Evolutionary conservation across 139 green algal species (phyloP).

Genomic region (Penium margaritaceum): DNA sequence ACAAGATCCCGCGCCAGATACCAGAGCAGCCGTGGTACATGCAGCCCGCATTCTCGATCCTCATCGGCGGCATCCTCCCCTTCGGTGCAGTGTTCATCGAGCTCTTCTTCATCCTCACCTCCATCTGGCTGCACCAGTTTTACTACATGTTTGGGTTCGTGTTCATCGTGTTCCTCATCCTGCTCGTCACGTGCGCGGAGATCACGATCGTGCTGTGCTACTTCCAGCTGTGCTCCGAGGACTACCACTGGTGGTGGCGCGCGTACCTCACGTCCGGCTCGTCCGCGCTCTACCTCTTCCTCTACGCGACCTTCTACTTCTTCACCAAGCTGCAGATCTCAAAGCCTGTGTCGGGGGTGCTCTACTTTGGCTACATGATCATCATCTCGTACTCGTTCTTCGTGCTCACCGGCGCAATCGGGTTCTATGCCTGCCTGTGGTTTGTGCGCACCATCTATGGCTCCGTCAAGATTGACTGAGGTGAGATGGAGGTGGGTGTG

Average conservation of each 20-base stretch:
- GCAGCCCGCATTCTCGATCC: slow-evolving; percentile 76
- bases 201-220: slow-evolving; percentile 98
- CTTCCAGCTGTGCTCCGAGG: slow-evolving; percentile 78
- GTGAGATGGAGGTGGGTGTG: too few species aligned
- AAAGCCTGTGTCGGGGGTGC: slow-evolving; percentile 71
- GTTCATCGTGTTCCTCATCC: slow-evolving; percentile 88
- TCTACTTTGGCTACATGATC: slow-evolving; percentile 96
- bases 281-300: slow-evolving; percentile 89
- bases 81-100: slow-evolving; percentile 99
- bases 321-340: slow-evolving; percentile 93
- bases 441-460: slow-evolving; percentile 85
- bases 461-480: slow-evolving; percentile 90
- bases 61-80: slow-evolving; percentile 91
- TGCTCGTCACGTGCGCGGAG: slow-evolving; percentile 92
- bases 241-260: slow-evolving; percentile 95
- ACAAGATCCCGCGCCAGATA: slow-evolving; percentile 97
- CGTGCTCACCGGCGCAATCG: slow-evolving; percentile 81
- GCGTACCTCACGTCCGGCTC: slow-evolving; percentile 84
- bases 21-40: slow-evolving; percentile 96
- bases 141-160: slow-evolving; percentile 98
- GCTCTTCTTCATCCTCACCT: slow-evolving; percentile 98
- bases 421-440: slow-evolving; percentile 83
- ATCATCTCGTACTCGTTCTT: slow-evolving; percentile 82
- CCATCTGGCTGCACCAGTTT: slow-evolving; percentile 91
- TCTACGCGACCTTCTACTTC: slow-evolving; percentile 96